These are phyloP conservation scores for Candida jianshihensis DNA, from an alignment of 805 yeast species.

Conservation along the genomic window DNA sequence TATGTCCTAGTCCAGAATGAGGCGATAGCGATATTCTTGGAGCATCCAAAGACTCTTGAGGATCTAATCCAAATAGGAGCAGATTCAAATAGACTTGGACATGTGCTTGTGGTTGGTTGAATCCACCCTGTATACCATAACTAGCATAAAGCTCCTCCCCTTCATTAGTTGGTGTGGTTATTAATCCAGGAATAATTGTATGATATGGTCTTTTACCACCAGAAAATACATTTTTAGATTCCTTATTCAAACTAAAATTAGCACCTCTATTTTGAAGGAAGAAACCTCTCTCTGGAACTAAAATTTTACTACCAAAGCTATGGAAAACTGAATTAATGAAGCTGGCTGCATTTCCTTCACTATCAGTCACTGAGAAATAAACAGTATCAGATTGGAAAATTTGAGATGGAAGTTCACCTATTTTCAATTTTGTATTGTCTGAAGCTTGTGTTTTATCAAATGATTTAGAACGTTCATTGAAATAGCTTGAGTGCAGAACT, in stretches of 20 bases:
- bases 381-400: conserved; percentile 62
- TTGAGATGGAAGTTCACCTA: conserved; percentile 50
- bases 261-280: conserved; percentile 71
- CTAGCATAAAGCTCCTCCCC: conserved; percentile 51
- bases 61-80: conserved; percentile 52
- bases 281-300: conserved; percentile 62
- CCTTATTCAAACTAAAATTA: conserved; percentile 57
- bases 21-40: conserved; percentile 66
- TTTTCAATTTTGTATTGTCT: conserved; percentile 34
- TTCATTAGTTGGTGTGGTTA: conserved; percentile 39
- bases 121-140: conserved; percentile 85
- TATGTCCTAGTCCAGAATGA: conserved; percentile 32
- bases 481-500: conserved; percentile 42
- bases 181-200: conserved; percentile 78
- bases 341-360: conserved; percentile 72
- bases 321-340: conserved; percentile 71
- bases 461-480: conserved; percentile 40
- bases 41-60: conserved; percentile 70
- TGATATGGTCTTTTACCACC: conserved; percentile 75
- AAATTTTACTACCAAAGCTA: conserved; percentile 62
- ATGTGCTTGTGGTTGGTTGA: conserved; percentile 82
- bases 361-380: conserved; percentile 57
- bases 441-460: conserved; percentile 36
- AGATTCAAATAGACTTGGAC: conserved; percentile 69
- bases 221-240: conserved; percentile 52